A percentile compares a stretch with the other conserved stretches of the same genome.
These are phyloP conservation scores for Saccharomycopsis sp. DNA, from an alignment of 805 yeast species.

Conservation along the genomic window DNA sequence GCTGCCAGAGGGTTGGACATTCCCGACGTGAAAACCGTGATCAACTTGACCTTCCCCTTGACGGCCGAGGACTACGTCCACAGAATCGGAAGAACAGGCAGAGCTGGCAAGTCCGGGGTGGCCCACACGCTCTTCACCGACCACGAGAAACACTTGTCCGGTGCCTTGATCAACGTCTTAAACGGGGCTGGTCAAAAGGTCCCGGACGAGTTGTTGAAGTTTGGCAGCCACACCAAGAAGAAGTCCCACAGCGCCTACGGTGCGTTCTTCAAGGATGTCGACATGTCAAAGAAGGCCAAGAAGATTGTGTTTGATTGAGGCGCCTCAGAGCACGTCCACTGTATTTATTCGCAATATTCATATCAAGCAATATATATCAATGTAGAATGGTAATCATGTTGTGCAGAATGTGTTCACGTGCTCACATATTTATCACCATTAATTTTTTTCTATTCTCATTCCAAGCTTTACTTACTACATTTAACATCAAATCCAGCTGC, in stretches of 20 bases:
- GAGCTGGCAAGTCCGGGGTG: conserved; percentile 92
- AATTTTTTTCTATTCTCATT: no score
- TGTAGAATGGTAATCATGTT: no score
- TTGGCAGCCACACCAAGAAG: conserved; percentile 97
- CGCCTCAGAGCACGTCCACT: no score
- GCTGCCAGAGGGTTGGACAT: conserved; percentile 98
- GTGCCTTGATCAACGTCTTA: conserved; percentile 85
- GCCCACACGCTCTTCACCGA: conserved; percentile 96
- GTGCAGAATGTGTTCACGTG: no score
- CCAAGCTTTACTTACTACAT: no score
- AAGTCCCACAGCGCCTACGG: conserved; percentile 98
- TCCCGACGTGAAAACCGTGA: conserved; percentile 92
- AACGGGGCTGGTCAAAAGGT: conserved; percentile 93
- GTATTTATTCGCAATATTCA: no score
- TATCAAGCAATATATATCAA: no score
- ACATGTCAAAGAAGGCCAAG: conserved; percentile 72
- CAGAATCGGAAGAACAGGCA: conserved; percentile 95
- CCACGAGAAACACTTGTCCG: conserved; percentile 91
- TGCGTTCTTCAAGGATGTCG: conserved; percentile 92
- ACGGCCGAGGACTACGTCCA: conserved; percentile 96
- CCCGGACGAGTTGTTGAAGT: conserved; percentile 88
- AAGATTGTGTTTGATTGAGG: conserved; percentile 76
- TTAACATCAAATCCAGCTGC: no score
- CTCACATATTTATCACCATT: no score
- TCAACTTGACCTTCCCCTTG: conserved; percentile 90